Percentiles rank a stretch among this genome's conserved stretches.
Conservation (phyloP, 2,329 filamentous ascomycete genomes). For the Dothistroma septosporum region DNA sequence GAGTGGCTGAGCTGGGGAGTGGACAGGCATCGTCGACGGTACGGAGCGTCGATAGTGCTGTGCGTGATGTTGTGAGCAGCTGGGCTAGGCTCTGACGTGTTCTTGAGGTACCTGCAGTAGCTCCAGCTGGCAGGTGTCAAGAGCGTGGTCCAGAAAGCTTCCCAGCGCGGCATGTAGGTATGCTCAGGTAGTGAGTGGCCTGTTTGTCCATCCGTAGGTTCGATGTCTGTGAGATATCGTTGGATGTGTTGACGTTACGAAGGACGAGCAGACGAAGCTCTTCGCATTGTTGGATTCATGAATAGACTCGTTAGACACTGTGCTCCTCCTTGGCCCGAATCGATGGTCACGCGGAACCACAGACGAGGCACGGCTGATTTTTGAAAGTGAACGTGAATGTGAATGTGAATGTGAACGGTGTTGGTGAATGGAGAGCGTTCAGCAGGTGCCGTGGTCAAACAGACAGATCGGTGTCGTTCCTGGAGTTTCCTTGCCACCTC, state of each 20-base stretch:
- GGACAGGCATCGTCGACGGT: conserved; percentile 11
- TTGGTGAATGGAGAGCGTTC: background rate
- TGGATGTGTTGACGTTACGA: background rate
- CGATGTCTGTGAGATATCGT: too few species aligned
- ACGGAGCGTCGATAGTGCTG: conserved; percentile 7
- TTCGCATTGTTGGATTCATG: background rate
- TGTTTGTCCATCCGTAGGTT: too few species aligned
- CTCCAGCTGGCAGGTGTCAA: background rate
- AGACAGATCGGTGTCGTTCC: background rate
- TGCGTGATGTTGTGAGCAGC: conserved; percentile 7
- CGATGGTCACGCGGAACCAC: too few species aligned
- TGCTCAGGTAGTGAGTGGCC: too few species aligned
- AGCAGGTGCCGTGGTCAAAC: background rate
- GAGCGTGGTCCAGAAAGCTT: background rate
- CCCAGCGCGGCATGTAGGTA: background rate
- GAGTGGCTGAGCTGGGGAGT: conserved; percentile 10
- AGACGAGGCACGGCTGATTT: too few species aligned
- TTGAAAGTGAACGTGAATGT: background rate
- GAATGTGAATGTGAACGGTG: too few species aligned
- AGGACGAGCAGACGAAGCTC: background rate
- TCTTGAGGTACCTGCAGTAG: conserved; percentile 22
- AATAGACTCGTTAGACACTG: background rate
- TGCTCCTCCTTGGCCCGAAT: too few species aligned
- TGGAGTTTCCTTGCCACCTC: background rate
- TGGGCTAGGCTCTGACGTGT: conserved; percentile 19